phyloP scores from a whole-genome alignment of 208 protist genomes.

The Trypanosoma theileri region DNA sequence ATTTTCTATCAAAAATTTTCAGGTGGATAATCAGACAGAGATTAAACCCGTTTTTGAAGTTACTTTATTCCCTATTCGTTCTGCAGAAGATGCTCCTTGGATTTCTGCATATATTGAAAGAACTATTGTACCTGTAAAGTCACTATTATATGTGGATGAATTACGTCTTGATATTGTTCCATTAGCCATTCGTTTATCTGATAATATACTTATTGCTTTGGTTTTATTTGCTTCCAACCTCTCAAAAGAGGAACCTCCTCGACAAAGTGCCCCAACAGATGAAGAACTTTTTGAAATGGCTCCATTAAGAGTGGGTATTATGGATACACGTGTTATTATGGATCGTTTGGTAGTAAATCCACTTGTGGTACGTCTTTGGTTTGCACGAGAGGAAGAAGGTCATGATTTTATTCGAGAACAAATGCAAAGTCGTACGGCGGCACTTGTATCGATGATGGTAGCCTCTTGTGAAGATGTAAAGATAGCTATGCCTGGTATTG shows the following conservation, averaged over 20 bases:
- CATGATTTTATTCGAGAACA: constrained; percentile 83
- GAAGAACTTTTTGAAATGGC: constrained; percentile 47
- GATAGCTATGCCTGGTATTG: constrained; percentile 70
- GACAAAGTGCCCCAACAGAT: constrained; percentile 32
- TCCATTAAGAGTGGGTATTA: constrained; percentile 54
- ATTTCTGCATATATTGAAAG: constrained; percentile 60
- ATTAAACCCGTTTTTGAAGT: constrained; percentile 71
- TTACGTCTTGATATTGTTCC: constrained; percentile 76
- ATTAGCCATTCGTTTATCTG: constrained; percentile 75
- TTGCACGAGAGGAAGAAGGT: constrained; percentile 67
- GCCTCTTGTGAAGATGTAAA: constrained; percentile 78
- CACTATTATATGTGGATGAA: constrained; percentile 69
- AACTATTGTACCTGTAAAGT: constrained; percentile 48
- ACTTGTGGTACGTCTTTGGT: constrained; percentile 79
- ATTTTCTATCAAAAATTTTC: constrained; percentile 81
- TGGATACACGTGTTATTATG: constrained; percentile 69
- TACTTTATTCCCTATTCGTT: constrained; percentile 66
- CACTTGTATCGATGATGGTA: constrained; percentile 84
- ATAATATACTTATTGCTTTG: constrained; percentile 68
- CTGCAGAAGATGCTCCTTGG: constrained; percentile 33
- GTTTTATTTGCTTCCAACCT: constrained; percentile 39
- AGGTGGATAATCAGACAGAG: constrained; percentile 89
- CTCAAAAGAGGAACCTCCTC: constrained; percentile 7
- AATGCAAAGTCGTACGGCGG: constrained; percentile 60
- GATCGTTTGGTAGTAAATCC: constrained; percentile 89